phyloP scores from a whole-genome alignment of 176 grass and related monocot genomes.

The Bolboschoenus planiculmis region DNA sequence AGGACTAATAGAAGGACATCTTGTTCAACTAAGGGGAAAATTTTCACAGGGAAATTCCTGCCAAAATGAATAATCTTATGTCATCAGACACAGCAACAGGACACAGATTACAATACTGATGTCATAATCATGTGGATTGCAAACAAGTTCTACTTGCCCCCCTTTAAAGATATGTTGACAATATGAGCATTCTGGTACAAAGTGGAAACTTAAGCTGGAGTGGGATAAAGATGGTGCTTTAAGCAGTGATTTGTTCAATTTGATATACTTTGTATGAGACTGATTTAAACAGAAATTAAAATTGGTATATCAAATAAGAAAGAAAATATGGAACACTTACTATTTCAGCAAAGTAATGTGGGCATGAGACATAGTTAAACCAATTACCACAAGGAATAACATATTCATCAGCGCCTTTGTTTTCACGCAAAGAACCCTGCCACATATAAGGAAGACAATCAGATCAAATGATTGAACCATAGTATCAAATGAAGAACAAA shows the following conservation, averaged over 20 bases:
- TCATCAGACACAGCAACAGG: not conserved
- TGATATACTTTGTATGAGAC: not conserved
- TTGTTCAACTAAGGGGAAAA: not conserved
- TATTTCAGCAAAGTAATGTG: constrained; percentile 93
- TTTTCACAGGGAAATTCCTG: not conserved
- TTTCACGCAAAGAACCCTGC: constrained; percentile 74
- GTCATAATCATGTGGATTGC: not conserved
- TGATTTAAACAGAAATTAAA: not conserved
- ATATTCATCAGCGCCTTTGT: constrained; percentile 72
- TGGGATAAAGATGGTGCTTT: not conserved
- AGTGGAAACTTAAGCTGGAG: not conserved
- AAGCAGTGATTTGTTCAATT: not conserved
- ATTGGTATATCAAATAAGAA: not conserved
- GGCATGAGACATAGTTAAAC: constrained; percentile 76
- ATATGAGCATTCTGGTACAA: not conserved
- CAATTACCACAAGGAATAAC: constrained; percentile 81
- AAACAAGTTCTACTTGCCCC: no score
- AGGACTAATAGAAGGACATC: not conserved
- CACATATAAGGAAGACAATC: constrained; percentile 15
- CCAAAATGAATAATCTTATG: not conserved
- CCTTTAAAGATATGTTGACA: no score
- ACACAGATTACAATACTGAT: not conserved
- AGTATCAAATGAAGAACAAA: constrained; percentile 19
- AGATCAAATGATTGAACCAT: not conserved
- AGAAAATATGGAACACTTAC: constrained; percentile 38